phyloP scores from a whole-genome alignment of 106 monocot genomes.

The Dioscorea zingiberensis region DNA sequence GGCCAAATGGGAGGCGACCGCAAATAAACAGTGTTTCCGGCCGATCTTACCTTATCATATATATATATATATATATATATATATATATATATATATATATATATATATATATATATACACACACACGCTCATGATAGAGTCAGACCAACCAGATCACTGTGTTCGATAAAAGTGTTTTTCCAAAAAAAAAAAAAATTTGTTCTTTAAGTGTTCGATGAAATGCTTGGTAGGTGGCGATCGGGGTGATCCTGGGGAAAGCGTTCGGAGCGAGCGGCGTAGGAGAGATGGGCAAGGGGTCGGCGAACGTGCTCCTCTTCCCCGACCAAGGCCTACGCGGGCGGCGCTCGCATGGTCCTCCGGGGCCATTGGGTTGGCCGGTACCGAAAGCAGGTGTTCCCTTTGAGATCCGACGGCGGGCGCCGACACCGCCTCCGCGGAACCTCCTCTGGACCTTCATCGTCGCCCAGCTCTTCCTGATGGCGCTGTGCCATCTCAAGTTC shows the following conservation, averaged over 20 bases:
- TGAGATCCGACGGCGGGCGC: constrained; percentile 36
- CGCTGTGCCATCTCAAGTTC: constrained; percentile 19
- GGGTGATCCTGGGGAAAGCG: constrained; percentile 3
- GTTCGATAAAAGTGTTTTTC: no score
- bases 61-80: no score
- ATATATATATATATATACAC: no score
- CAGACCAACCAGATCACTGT: no score
- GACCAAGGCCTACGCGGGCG: constrained; percentile 16
- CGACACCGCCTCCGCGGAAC: constrained; percentile 16
- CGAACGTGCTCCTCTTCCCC: constrained; percentile 9
- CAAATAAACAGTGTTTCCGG: no score
- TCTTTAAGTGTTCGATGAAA: no score
- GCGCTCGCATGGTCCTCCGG: constrained; percentile 33
- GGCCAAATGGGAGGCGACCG: no score
- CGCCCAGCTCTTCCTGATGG: constrained; percentile 14
- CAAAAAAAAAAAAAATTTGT: no score
- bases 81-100: no score
- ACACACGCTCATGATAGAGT: no score
- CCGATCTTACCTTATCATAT: no score
- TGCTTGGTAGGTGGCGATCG: constrained; percentile 3
- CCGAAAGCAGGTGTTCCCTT: constrained; percentile 27
- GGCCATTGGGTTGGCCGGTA: constrained; percentile 17
- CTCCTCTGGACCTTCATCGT: constrained; percentile 17
- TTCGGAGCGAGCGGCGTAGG: constrained; percentile 11
- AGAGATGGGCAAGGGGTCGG: not conserved